Base-by-base conservation (phyloP, 371 early-diverging fungal genomes). In the Pancytospora philotis region DNA sequence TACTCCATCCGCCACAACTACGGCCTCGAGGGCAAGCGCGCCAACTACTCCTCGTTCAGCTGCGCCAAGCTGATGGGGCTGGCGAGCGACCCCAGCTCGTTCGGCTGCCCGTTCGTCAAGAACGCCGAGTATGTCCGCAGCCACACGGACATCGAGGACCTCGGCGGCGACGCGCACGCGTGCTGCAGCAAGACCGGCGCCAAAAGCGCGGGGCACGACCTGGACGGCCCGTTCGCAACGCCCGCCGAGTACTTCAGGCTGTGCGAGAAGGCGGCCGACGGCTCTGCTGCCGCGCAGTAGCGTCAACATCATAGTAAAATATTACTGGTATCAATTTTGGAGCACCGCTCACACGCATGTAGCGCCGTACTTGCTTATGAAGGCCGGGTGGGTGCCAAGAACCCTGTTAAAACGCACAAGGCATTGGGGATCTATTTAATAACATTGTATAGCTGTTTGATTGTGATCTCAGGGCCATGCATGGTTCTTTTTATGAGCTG, bases 1-100 rank as follows among this genome's bases (percentile, higher is more conserved):
- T 98, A 98, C 82, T 89, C 89, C 72, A 86, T 97, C 63, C 84
- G 95, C 36, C 93, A 94, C 83, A 90, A 87, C 76, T 98, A 96
- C 80, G 99, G 99, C 58, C 74, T 87, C 73, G 98, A 96, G 79
- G 99, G 99, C 30, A 88, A 87, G 57, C 87, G 94, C 16, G 85
- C 85, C 8, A 86, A 92, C 75, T 97, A 94, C 80, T 81, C 84
- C 6, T 88, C 94, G 0, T 93, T 86, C 80, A 86, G 85, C 83
- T 97, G 98, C 80, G 76, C 82, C 57, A 89, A 88, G 67, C 90
- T 97, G 77, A 92, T 93, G 71, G 84, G 82, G 35, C 71, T 80
- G 45, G 85, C 85, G 52, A 84, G 84, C 38, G 64, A 69, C 25
- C 16, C 31, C 31, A 52, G 37, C 30, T 50, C 2, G 35, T 35